phyloP scores from a whole-genome alignment of 1,284 basidiomycete genomes.

The Testicularia cyperi region DNA sequence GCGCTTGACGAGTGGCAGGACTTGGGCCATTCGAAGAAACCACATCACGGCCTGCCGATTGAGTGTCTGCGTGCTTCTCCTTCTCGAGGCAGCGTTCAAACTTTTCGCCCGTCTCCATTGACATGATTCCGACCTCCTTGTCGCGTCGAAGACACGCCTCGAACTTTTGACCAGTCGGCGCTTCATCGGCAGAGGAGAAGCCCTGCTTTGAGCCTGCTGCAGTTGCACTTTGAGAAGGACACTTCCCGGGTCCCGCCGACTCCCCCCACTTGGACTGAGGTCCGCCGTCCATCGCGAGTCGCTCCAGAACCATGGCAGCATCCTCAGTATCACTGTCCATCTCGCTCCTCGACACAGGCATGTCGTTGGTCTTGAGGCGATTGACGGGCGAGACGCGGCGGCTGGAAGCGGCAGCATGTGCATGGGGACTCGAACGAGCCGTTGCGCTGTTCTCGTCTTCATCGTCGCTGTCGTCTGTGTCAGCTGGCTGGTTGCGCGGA shows the following conservation, averaged over 20 bases:
- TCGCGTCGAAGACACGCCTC: slow-evolving; percentile 25
- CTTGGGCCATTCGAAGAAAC: too few species aligned
- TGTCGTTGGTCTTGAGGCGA: slow-evolving; percentile 17
- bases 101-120: slow-evolving; percentile 1
- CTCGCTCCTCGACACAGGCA: slow-evolving; percentile 31
- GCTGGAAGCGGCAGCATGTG: slow-evolving; percentile 16
- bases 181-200: neutral
- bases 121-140: slow-evolving; percentile 14
- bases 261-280: slow-evolving; percentile 7
- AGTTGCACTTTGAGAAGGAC: slow-evolving; percentile 1
- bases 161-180: slow-evolving; percentile 9
- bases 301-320: slow-evolving; percentile 54
- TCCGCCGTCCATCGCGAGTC: slow-evolving; percentile 45
- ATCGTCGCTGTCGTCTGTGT: slow-evolving; percentile 23
- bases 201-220: neutral
- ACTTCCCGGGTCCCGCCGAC: slow-evolving; percentile 1
- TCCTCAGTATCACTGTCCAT: slow-evolving; percentile 56
- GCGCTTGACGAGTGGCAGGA: neutral
- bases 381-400: slow-evolving; percentile 8
- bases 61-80: neutral
- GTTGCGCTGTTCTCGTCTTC: slow-evolving; percentile 28
- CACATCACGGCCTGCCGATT: too few species aligned
- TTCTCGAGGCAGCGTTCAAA: neutral
- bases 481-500: slow-evolving; percentile 6
- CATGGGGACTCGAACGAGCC: too few species aligned